Percentiles rank a stretch among this genome's conserved stretches.
Conservation (phyloP, 352 stramenopile genomes). For the Phytophthora idaei region DNA sequence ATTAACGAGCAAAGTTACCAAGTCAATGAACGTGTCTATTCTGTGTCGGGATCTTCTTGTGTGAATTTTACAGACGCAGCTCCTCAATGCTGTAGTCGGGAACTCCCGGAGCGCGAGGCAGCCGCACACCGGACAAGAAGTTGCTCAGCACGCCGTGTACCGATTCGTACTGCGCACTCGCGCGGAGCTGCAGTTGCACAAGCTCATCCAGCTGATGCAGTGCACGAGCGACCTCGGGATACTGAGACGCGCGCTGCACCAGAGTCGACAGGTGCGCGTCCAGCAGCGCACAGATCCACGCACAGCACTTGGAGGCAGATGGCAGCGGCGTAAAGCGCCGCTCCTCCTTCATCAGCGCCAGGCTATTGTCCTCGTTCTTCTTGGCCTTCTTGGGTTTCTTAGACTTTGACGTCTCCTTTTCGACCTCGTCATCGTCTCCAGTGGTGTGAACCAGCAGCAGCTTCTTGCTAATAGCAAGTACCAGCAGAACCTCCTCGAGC, state of each 20-base stretch:
- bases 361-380: constrained; percentile 22
- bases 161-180: constrained; percentile 65
- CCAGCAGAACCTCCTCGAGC: constrained; percentile 67
- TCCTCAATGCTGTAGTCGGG: constrained; percentile 84
- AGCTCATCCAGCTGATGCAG: constrained; percentile 62
- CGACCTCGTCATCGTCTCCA: constrained; percentile 23
- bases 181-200: constrained; percentile 58
- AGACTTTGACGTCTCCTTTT: constrained; percentile 20
- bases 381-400: constrained; percentile 31
- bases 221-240: constrained; percentile 42
- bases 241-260: constrained; percentile 60
- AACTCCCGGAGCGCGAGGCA: constrained; percentile 67
- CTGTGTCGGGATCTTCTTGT: constrained; percentile 11
- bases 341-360: constrained; percentile 27
- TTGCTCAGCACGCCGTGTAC: constrained; percentile 81
- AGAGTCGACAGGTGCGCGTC: constrained; percentile 75
- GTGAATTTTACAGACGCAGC: constrained; percentile 49
- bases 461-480: constrained; percentile 79
- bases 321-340: constrained; percentile 43
- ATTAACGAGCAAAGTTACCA: constrained; percentile 1
- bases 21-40: constrained; percentile 33
- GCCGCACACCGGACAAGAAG: constrained; percentile 73
- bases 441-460: constrained; percentile 54
- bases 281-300: constrained; percentile 77
- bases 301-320: constrained; percentile 53